These are phyloP conservation scores for Petrea volubilis DNA, from an alignment of 257 asterid genomes.

Conservation along the genomic window DNA sequence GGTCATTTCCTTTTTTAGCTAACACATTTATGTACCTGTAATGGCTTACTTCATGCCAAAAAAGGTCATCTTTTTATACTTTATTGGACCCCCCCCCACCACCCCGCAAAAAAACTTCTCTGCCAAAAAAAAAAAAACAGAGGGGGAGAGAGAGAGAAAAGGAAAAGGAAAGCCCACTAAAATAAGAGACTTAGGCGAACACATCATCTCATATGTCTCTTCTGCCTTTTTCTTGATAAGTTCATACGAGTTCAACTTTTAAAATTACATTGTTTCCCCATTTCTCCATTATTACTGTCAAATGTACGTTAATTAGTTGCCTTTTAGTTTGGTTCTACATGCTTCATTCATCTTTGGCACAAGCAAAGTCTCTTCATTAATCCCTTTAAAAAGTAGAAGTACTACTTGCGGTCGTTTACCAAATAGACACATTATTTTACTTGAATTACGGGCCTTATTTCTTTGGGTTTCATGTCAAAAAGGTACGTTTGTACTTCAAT, in stretches of 20 bases:
- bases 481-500: background rate
- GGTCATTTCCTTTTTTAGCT: too few relatives aligned
- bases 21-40: too few relatives aligned
- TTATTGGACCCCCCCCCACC: too few relatives aligned
- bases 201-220: background rate
- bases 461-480: slow-evolving; percentile 13
- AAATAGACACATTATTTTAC: slow-evolving; percentile 11
- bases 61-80: too few relatives aligned
- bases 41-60: too few relatives aligned
- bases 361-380: background rate
- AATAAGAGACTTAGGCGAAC: background rate
- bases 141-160: too few relatives aligned
- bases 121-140: too few relatives aligned
- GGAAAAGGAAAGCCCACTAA: background rate
- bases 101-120: too few relatives aligned
- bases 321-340: background rate
- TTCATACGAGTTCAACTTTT: background rate
- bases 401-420: slow-evolving; percentile 5
- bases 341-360: slow-evolving; percentile 15
- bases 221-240: slow-evolving; percentile 4
- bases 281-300: background rate
- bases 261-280: slow-evolving; percentile 3
- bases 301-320: background rate
- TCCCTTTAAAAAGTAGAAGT: slow-evolving; percentile 3
- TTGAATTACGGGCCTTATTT: background rate